These are phyloP conservation scores for Colletotrichum graminicola DNA, from an alignment of 2,329 filamentous ascomycete genomes.

Conservation along the genomic window DNA sequence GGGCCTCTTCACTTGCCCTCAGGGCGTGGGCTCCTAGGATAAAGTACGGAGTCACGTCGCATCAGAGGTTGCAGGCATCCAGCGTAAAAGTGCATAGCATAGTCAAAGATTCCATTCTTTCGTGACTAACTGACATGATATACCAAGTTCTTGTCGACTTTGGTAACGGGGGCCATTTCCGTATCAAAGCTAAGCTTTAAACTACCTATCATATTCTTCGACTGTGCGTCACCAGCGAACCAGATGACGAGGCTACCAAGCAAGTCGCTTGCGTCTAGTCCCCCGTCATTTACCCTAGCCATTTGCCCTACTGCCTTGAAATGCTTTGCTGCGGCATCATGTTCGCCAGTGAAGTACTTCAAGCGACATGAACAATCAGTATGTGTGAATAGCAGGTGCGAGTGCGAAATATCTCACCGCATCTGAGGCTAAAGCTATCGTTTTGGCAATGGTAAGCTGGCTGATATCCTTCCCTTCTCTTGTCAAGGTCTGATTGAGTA, in stretches of 20 bases:
- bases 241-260: constrained; percentile 7
- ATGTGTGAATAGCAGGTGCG: neutral
- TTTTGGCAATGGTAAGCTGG: constrained; percentile 44
- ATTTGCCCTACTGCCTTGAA: constrained; percentile 19
- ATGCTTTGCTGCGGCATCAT: constrained; percentile 7
- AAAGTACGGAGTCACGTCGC: neutral
- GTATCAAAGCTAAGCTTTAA: neutral
- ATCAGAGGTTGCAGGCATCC: neutral
- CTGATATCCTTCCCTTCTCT: constrained; percentile 33
- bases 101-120: neutral
- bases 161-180: neutral
- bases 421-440: constrained; percentile 41
- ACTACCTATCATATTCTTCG: neutral
- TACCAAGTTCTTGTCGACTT: neutral
- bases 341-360: constrained; percentile 15
- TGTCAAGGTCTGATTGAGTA: constrained; percentile 31
- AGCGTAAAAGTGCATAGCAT: neutral
- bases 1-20: constrained; percentile 58
- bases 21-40: constrained; percentile 41
- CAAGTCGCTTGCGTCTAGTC: neutral
- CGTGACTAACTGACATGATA: neutral
- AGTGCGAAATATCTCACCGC: constrained; percentile 15
- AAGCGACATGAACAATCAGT: neutral
- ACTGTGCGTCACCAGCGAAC: neutral
- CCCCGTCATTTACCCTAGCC: neutral